Conservation (phyloP, 441 rosid species). For the Eutrema salsugineum region DNA sequence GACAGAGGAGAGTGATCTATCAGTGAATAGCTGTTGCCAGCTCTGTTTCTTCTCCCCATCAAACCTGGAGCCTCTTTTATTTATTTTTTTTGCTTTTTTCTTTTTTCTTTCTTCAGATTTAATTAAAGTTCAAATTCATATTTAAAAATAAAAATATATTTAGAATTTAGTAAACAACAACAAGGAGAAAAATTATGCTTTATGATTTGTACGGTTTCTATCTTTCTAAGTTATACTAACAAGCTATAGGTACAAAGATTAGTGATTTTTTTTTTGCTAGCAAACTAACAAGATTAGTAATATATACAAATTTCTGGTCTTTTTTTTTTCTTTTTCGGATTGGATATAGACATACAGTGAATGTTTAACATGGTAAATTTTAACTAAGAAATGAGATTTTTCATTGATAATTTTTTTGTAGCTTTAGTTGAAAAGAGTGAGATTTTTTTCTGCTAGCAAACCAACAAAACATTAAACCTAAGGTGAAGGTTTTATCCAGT, state of each 20-base stretch:
- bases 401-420: too few relatives aligned
- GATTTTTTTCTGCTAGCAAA: neutral
- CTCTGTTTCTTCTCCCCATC: slow-evolving; percentile 32
- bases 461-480: too few relatives aligned
- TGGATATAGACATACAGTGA: neutral
- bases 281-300: neutral
- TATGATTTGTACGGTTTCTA: neutral
- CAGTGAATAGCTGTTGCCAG: slow-evolving; percentile 38
- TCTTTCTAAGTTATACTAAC: neutral
- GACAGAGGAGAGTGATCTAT: slow-evolving; percentile 29
- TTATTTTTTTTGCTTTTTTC: neutral
- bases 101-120: slow-evolving; percentile 17
- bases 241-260: neutral
- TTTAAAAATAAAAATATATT: neutral
- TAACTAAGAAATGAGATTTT: too few relatives aligned
- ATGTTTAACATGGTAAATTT: neutral
- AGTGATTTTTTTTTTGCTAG: neutral
- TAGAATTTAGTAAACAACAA: neutral
- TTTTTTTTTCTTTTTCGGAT: too few relatives aligned
- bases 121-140: slow-evolving; percentile 1
- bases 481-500: too few relatives aligned
- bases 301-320: neutral
- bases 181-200: neutral
- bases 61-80: slow-evolving; percentile 23
- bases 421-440: neutral